Conservation (phyloP, 2,329 filamentous ascomycete species). For the Colletotrichum incanum region DNA sequence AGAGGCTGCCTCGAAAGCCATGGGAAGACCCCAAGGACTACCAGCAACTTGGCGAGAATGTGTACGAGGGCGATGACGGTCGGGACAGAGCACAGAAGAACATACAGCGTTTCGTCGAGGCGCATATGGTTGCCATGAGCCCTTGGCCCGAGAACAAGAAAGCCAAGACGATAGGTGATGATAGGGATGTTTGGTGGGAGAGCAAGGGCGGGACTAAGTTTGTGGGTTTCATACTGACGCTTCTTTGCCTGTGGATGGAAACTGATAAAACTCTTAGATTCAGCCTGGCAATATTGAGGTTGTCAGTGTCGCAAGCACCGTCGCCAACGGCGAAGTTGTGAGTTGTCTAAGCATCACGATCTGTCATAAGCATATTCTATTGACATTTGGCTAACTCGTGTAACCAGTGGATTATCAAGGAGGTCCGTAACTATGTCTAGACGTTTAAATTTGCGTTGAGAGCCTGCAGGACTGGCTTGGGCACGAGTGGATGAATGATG, state of each 20-base stretch:
- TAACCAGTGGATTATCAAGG: slow-evolving; percentile 75
- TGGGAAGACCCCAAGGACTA: slow-evolving; percentile 88
- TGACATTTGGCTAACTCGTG: slow-evolving; percentile 39
- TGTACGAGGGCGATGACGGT: slow-evolving; percentile 83
- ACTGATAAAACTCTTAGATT: slow-evolving; percentile 63
- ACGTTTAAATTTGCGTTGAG: background rate
- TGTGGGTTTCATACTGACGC: slow-evolving; percentile 61
- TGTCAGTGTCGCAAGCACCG: slow-evolving; percentile 79
- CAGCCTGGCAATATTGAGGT: slow-evolving; percentile 88
- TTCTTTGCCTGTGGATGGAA: background rate
- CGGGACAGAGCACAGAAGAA: slow-evolving; percentile 84
- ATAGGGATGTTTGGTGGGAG: slow-evolving; percentile 87
- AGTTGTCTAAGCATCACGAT: slow-evolving; percentile 47
- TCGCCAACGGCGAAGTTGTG: slow-evolving; percentile 88
- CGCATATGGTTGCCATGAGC: slow-evolving; percentile 82
- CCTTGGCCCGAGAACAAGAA: slow-evolving; percentile 82
- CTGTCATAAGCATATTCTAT: background rate
- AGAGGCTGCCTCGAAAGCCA: slow-evolving; percentile 84
- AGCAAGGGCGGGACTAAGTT: slow-evolving; percentile 76
- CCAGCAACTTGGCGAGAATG: slow-evolving; percentile 73
- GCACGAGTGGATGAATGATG: slow-evolving; percentile 6
- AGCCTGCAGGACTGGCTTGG: background rate
- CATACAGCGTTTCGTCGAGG: slow-evolving; percentile 85
- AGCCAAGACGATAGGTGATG: slow-evolving; percentile 75
- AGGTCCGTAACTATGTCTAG: slow-evolving; percentile 62